phyloP scores from a whole-genome alignment of 1,284 basidiomycete species.

The Cutaneotrichosporon arboriforme region DNA sequence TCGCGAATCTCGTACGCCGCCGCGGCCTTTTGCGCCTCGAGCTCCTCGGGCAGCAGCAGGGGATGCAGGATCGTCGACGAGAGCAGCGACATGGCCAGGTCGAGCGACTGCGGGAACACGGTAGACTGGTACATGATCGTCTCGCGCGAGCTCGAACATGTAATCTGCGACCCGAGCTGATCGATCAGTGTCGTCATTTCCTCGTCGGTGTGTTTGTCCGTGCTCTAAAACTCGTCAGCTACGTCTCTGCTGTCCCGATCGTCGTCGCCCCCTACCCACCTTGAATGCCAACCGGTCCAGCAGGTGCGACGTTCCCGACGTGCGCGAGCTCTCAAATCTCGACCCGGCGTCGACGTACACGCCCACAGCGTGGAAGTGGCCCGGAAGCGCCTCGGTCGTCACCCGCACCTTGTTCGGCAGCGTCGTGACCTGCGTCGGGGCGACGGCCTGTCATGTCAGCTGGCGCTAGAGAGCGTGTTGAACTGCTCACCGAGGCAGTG shows the following conservation, averaged over 20 bases:
- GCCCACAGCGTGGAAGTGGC: conserved; percentile 91
- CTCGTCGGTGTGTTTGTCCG: conserved; percentile 52
- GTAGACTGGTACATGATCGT: conserved; percentile 98
- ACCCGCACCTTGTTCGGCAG: conserved; percentile 88
- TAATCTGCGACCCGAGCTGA: conserved; percentile 83
- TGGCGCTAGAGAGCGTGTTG: not conserved
- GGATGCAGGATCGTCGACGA: conserved; percentile 85
- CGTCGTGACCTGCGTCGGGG: conserved; percentile 58
- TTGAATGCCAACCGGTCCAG: conserved; percentile 95
- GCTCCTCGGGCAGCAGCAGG: conserved; percentile 68
- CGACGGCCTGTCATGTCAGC: not conserved
- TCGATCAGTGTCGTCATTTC: conserved; percentile 81
- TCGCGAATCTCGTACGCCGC: conserved; percentile 91
- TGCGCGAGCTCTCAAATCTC: conserved; percentile 75
- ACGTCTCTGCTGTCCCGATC: too few species aligned
- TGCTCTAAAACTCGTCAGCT: too few species aligned
- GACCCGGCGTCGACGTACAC: conserved; percentile 91
- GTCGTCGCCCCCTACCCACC: too few species aligned
- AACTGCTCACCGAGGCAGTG: conserved; percentile 1
- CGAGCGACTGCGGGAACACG: conserved; percentile 79
- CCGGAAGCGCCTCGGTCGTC: conserved; percentile 82
- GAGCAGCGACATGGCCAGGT: conserved; percentile 77
- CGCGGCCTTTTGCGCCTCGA: conserved; percentile 77
- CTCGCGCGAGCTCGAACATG: conserved; percentile 86
- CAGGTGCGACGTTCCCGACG: conserved; percentile 82